Evolutionary conservation across 257 asterid species (phyloP), one percentile per base, ranked within the genome.

Genomic region (Nicotiana paniculata): DNA sequence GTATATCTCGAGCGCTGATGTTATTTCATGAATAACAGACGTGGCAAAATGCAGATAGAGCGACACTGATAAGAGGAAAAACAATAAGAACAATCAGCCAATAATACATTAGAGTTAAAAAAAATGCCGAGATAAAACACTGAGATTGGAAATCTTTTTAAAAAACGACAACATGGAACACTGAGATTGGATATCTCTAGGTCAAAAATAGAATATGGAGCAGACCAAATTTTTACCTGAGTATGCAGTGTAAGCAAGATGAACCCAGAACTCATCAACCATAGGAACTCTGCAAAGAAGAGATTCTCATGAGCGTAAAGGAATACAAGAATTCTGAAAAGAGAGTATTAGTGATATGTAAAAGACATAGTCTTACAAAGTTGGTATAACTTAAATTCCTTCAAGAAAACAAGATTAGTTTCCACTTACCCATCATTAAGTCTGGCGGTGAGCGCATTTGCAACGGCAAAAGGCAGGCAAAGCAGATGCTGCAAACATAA

Each of bases 41-140:
- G 97, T 91, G 12, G 94, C 98, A 68, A 96, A 93, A 83, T 96
- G 98, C 87, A 90, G 84, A 86, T 96, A 94, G 67, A 96, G 97
- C 17, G 90, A 57, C 82, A 43, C 98, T 96, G 95, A 39, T 35
- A 86, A n/a, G 77, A 81, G 24, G 37, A 66, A 80, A 82, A 57
- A 9, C 75, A 70, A 81, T 3, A 33, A 39, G 30, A 61, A 66
- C 21, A 61, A 43, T 37, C 68, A 69, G 68, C 33, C 51, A 2
- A 79, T 54, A 11, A 66, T n/a, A 46, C 67, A 32, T 21, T 10
- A 64, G 35, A 68, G 65, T 66, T 70, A 3, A 4, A 9, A 75
- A 21, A 16, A 72, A 74, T 51, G 12, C 24, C 64, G 77, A 69
- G 4, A 70, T 16, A 76, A 68, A 79, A 39, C 55, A 4, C 15